A percentile compares a stretch with the other conserved stretches of the same genome.
Conservation (phyloP, 2,329 filamentous ascomycete genomes). For the Byssochlamys sp. region DNA sequence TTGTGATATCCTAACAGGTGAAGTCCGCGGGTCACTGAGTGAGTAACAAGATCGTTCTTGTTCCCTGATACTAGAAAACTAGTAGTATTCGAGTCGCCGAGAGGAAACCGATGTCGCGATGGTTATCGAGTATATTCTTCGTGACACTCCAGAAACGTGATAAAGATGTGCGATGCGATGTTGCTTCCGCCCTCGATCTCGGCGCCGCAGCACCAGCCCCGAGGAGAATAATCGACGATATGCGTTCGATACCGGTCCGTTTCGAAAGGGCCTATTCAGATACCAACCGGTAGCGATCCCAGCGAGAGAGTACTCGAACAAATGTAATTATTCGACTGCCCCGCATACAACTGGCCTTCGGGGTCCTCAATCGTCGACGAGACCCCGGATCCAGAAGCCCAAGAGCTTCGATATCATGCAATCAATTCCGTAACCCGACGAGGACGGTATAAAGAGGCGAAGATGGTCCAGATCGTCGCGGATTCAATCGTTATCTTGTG, state of each 20-base stretch:
- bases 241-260: background rate
- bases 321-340: background rate
- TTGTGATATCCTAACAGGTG: conserved; percentile 3
- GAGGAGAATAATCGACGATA: background rate
- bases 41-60: background rate
- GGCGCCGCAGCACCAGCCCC: background rate
- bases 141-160: background rate
- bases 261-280: background rate
- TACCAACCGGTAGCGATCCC: background rate
- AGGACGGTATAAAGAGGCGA: background rate
- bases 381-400: background rate
- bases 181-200: background rate
- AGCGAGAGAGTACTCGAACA: background rate
- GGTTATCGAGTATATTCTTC: background rate
- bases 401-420: background rate
- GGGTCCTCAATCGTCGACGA: background rate
- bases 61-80: background rate
- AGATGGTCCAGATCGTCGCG: background rate
- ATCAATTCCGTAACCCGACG: background rate
- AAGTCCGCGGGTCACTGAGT: background rate
- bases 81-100: background rate
- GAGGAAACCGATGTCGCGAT: background rate
- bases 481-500: background rate
- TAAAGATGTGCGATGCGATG: background rate
- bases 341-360: background rate